Base-by-base conservation (phyloP, 1,139 yeast species). In the Yamadazyma kanchanaburiensis region DNA sequence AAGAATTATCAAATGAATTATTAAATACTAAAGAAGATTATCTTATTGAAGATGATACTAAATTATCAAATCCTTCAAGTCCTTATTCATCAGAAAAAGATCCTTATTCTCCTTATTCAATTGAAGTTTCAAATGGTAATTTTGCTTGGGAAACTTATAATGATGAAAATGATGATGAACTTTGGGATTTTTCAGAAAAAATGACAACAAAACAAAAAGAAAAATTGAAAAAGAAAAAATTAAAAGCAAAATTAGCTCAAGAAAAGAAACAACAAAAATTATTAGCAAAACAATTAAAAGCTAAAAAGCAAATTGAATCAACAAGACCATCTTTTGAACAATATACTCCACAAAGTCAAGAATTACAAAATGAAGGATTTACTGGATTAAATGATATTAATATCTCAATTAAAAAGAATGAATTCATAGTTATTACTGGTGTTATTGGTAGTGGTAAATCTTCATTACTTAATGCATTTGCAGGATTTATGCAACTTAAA, bases 381-480 rank as follows among this genome's bases (percentile, higher is more conserved):
- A 42, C 51, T 13, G 70, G 70, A 2, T 51, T 64, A 22, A 29
- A 32, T n/a, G 44, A 61, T 34, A 46, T 64, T 15, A 53, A 60
- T 37, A 45, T 64, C 21, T 26, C 46, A 3, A 39, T 64, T 22
- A 45, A 45, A 22, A 48, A 42, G 26, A 53, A 55, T 11, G 68
- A 63, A 38, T 62, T 64, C 34, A 46, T 64, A 19, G 58, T 63
- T 19, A 49, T 64, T 21, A 61, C 69, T n/a, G 70, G 70, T 28
- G 51, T 53, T 15, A 61, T 64, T 40, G 70, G 70, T 13, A 57
- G 65, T 9, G 70, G 70, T 27, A 82, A 83, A 45, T 64, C 84
- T 0, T 77, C 87, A 2, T 57, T 82, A 27, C 60, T 82, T 24
- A 58, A 60, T 39, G 78, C 78, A 1, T 43, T 74, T 34, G 59